Base-by-base conservation (phyloP, 2,329 filamentous ascomycete genomes). In the Verticillium nonalfalfae region DNA sequence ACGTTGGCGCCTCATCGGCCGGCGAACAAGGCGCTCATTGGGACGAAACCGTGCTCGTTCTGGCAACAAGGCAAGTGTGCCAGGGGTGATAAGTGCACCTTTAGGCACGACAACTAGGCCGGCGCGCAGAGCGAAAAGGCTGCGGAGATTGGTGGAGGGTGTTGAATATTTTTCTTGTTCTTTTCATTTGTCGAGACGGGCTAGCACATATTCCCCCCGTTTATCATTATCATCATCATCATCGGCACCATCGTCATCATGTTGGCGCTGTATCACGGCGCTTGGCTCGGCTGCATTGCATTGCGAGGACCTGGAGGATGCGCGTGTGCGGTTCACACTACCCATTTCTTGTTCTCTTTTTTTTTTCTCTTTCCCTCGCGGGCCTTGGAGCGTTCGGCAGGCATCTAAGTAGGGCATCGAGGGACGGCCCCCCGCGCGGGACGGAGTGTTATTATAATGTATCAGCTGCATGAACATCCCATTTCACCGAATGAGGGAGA, bases 11-110 rank as follows among this genome's bases (percentile, higher is more conserved):
- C 72, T 9, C 77, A 80, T 62, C 75, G 78, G 61, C 75, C 77
- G 18, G 75, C 73, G 64, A 85, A 89, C 68, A 82, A 79, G 62
- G 79, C 81, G 14, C 76, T 86, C 14, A 85, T 86, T 57, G 85
- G 86, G 60, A 89, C 87, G 54, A 86, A 89, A 69, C 81, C 87
- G 5, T 91, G 89, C 72, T 82, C 82, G 21, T 92, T 90, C 72
- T 91, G 81, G 79, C 81, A 84, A 62, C 84, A 89, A 70, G 89
- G 89, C 14, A 87, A 87, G 70, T 91, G 89, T 74, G 85, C 84
- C 7, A 88, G 90, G 70, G 89, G 89, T 26, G 87, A 89, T 39
- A 86, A 86, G 68, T 91, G 89, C 76, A 91, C 89, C 2, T 92
- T 89, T 72, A 81, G 88, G 61, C 89, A 92, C 69, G 87, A 90